Evolutionary conservation across 495 filamentous ascomycete species (phyloP), one percentile per base, ranked within the genome.

Genomic region (Thermothielavioides terrestris): DNA sequence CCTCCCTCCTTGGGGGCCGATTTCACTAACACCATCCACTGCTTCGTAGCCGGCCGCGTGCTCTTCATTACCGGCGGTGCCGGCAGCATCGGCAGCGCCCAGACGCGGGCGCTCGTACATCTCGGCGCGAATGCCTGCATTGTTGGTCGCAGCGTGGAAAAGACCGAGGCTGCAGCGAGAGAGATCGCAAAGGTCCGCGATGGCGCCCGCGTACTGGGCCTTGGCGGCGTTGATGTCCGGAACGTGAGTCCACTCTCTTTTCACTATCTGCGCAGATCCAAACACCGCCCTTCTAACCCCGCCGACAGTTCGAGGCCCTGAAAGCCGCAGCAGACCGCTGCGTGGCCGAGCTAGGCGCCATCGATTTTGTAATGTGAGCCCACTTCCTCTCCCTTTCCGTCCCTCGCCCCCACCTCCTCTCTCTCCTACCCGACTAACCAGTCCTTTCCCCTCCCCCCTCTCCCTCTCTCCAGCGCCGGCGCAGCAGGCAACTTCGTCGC

Each of bases 401-500:
- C n/a, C n/a, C n/a, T n/a, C n/a, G n/a, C n/a, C n/a, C n/a, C n/a
- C n/a, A n/a, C 48, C 22, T 10, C 36, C 15, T 1, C 18, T 14
- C 21, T 35, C 10, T 14, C 23, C 42, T n/a, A 15, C 38, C 21
- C 12, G 17, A 21, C 41, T 55, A 38, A 58, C 56, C n/a, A n/a
- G 53, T n/a, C 25, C 42, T 35, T 21, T 5, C 40, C n/a, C n/a
- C 34, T 31, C 8, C n/a, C 21, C 10, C 27, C 30, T 20, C 15
- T 17, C 35, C 15, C n/a, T n/a, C n/a, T 31, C 18, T 44, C 38
- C 57, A 94, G 88, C 63, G 90, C 90, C 31, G 92, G 92, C 42
- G 92, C 92, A 25, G 92, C 92, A 11, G 92, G 92, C 28, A 98
- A 98, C 67, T 98, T 98, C 74, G 77, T 98, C 20, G 84, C 91